Evolutionary conservation across 768 basidiomycete species (phyloP).

Genomic region (Phaffia tasmanica): DNA sequence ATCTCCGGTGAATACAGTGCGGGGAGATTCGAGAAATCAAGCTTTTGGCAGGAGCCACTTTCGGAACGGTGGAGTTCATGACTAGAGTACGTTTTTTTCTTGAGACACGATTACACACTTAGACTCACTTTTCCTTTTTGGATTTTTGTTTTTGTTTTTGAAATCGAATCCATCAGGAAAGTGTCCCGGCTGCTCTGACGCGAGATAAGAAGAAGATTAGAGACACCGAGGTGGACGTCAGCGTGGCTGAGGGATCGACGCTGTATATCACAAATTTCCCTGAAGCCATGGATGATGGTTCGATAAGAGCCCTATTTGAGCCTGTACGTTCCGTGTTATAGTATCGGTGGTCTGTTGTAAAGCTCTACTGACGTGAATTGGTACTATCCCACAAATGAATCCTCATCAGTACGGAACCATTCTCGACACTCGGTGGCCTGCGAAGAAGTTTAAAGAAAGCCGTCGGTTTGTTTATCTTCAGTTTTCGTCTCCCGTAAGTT

Average conservation of each 20-base stretch:
- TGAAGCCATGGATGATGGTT: conserved; percentile 64
- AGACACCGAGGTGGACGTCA: conserved; percentile 66
- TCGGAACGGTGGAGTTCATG: conserved; percentile 82
- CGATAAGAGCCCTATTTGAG: conserved; percentile 63
- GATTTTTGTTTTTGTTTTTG: background rate
- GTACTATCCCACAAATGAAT: conserved; percentile 5
- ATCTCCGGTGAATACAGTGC: conserved; percentile 49
- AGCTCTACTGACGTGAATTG: conserved; percentile 6
- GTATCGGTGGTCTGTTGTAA: background rate
- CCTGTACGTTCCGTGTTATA: conserved; percentile 45
- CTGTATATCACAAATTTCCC: conserved; percentile 95
- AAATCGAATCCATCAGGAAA: conserved; percentile 45
- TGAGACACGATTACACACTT: background rate
- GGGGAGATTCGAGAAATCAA: conserved; percentile 77
- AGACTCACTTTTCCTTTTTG: background rate
- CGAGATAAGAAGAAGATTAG: conserved; percentile 85
- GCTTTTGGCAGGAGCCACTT: conserved; percentile 44
- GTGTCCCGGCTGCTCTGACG: conserved; percentile 73
- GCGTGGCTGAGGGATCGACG: conserved; percentile 86
- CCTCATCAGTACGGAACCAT: conserved; percentile 64
- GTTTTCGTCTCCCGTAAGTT: conserved; percentile 65
- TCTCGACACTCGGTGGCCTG: conserved; percentile 95
- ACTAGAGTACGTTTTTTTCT: conserved; percentile 44
- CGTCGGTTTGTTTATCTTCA: conserved; percentile 92
- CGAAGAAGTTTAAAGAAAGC: conserved; percentile 85